These are phyloP conservation scores for Urostyla sp. DNA, from an alignment of 73 alveolate genomes.

Conservation along the genomic window DNA sequence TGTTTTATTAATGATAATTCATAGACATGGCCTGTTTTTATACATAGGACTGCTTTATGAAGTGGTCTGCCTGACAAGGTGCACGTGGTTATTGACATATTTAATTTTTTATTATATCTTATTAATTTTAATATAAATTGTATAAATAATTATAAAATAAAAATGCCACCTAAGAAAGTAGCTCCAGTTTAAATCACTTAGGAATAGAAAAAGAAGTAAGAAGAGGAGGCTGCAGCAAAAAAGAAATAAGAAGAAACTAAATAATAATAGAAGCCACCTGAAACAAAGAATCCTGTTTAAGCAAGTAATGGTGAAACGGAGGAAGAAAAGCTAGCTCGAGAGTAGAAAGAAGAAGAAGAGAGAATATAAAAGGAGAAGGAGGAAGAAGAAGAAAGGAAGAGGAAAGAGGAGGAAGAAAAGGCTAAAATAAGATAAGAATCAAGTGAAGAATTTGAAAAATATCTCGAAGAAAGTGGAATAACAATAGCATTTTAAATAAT, in stretches of 20 bases:
- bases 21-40: conserved; percentile 85
- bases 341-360: conserved; percentile 29
- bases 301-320: conserved; percentile 2
- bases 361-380: conserved; percentile 21
- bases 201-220: too few relatives aligned
- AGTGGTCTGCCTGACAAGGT: conserved; percentile 86
- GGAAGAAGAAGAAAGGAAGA: conserved; percentile 41
- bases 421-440: conserved; percentile 22
- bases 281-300: neutral
- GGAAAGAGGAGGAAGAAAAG: conserved; percentile 8
- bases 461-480: conserved; percentile 42
- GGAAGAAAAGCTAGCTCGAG: neutral
- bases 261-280: too few relatives aligned
- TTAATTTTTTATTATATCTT: neutral
- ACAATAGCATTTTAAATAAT: conserved; percentile 27
- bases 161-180: too few relatives aligned
- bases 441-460: conserved; percentile 6
- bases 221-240: too few relatives aligned
- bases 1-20: conserved; percentile 78
- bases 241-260: too few relatives aligned
- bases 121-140: neutral
- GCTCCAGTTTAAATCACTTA: too few relatives aligned
- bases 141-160: too few relatives aligned
- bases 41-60: conserved; percentile 80
- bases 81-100: conserved; percentile 76